Evolutionary conservation across 305 asterid species (phyloP), one percentile per base, ranked within the genome.

Genomic region (Salvia sclarea): DNA sequence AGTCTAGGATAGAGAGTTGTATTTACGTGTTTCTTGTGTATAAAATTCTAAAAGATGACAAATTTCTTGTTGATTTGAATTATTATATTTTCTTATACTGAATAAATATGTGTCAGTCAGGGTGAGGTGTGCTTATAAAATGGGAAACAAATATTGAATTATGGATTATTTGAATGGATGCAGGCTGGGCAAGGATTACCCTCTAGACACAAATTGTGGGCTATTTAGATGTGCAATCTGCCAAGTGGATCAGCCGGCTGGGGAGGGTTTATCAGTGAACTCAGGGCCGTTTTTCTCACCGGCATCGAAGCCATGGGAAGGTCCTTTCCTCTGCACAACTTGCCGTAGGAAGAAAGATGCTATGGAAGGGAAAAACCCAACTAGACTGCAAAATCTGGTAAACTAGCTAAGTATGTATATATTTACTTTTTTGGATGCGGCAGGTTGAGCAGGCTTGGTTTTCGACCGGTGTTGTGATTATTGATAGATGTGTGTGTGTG

Each of bases 171-270:
- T 30, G 35, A 30, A 2, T 30, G 35, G 35, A 30, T 80, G 78
- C 92, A 93, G 97, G 89, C 82, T 93, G 74, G 97, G 98, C 49
- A 85, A 88, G 81, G 95, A 93, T 75, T 82, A 80, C 75, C 89
- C 97, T 64, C 67, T 80, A 41, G 84, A 88, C 79, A 49, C 92
- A 13, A 84, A 76, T 53, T 86, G 92, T 2, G 97, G 96, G 76
- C 81, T 90, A 31, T 85, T 90, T 61, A 83, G 87, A 84, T 93
- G 98, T 76, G 97, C 98, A 41, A 82, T 93, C 57, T 93, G 97
- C 86, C 98, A 93, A 81, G 88, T 52, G 53, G 92, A 90, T 76
- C 89, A 83, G 78, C 91, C 89, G 60, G 80, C 92, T 12, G 74
- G 83, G 21, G 98, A 90, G 70, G 96, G 95, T 25, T 77, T 90